These are phyloP conservation scores for Colletotrichum sidae DNA, from an alignment of 2,329 filamentous ascomycete species.

Conservation along the genomic window DNA sequence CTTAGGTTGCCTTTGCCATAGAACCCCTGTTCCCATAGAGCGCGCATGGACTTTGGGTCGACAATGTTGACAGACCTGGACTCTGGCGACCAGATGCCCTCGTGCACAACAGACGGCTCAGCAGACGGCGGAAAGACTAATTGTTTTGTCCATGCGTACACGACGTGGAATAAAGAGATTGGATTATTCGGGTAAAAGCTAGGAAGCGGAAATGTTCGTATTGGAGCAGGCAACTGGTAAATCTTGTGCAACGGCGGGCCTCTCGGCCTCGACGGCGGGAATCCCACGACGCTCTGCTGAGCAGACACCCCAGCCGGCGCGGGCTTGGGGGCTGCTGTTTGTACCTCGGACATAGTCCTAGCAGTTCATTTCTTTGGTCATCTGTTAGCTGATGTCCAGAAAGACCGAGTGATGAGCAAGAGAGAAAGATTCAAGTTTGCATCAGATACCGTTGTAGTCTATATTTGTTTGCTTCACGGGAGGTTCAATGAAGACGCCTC, in stretches of 20 bases:
- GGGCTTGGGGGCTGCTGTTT: constrained; percentile 34
- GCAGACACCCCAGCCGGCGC: constrained; percentile 24
- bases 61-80: constrained; percentile 88
- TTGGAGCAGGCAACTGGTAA: constrained; percentile 83
- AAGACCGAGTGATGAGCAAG: not conserved
- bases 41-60: constrained; percentile 79
- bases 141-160: constrained; percentile 81
- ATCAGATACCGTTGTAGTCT: constrained; percentile 99
- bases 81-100: constrained; percentile 82
- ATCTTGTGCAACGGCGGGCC: constrained; percentile 73
- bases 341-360: constrained; percentile 56
- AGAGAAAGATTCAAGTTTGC: constrained; percentile 43
- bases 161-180: constrained; percentile 84
- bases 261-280: constrained; percentile 42
- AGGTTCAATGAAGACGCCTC: constrained; percentile 70
- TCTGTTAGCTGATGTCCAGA: constrained; percentile 35
- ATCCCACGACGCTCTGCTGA: constrained; percentile 39
- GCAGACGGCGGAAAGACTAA: constrained; percentile 73
- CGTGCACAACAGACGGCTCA: constrained; percentile 73
- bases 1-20: constrained; percentile 95
- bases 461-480: constrained; percentile 73
- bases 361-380: constrained; percentile 58
- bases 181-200: constrained; percentile 93
- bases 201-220: constrained; percentile 86
- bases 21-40: constrained; percentile 96